Evolutionary conservation across 345 rosid genomes (phyloP), one percentile per base, ranked within the genome.

Genomic region (Anacardium occidentale): DNA sequence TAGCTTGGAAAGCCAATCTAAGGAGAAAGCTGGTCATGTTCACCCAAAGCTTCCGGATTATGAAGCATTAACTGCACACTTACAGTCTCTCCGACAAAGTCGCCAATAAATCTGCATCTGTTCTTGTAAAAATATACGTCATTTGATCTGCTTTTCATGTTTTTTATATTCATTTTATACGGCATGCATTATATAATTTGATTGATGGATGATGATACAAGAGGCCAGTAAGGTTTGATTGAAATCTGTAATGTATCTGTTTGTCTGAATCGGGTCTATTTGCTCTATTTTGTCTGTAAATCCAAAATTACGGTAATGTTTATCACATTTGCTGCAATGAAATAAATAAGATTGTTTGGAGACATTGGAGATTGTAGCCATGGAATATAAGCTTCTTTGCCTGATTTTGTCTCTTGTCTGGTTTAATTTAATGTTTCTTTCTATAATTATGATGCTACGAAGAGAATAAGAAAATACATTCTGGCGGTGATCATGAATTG

Each of bases 31-130:
- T 62, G 78, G 81, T 73, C 96, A 91, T 77, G 89, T 92, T 71
- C 98, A 94, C 74, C 98, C 98, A 3, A 94, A 92, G 77, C 98
- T 92, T 76, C 97, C 97, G 1, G 98, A 94, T 65, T 87, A 80
- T 29, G 97, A 94, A 8, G 62, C 79, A 42, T 58, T 94, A 40
- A 67, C 85, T 18, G 91, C 97, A 26, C 86, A 79, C 63, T 75
- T 91, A 4, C 84, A 85, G 70, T 80, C 91, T 69, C 80, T 84
- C 29, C 82, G 92, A 48, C 75, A 74, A 59, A 81, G 78, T 71
- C 83, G 71, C 18, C 72, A 70, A 51, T 90, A 71, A 81, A 68
- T 54, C 34, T 73, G 15, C 69, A 14, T 44, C 10, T 1, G 13
- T 48, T 53, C 22, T 34, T 42, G 4, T 66, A 34, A 51, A 42